Evolutionary conservation across 768 basidiomycete species (phyloP), one percentile per base, ranked within the genome.

Genomic region (Suillus weaverae): DNA sequence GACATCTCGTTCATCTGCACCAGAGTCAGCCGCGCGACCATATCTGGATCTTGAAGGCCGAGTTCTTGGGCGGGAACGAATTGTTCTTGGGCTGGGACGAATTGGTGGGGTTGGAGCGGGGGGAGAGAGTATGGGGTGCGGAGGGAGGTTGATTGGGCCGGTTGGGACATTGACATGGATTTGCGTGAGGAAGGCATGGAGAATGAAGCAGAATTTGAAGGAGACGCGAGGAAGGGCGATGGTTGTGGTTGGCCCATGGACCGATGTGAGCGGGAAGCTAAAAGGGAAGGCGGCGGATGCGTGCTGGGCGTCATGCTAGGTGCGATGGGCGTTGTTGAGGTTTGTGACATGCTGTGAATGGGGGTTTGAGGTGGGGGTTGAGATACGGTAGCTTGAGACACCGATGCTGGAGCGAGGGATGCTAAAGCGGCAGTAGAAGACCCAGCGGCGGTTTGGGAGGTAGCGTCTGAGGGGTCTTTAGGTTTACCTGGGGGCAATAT

Each of bases 1-100:
- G 89, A 89, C 67, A 90, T 84, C 71, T 92, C 91, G 76, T 87
- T 91, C 87, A 93, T 89, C 73, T 91, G 90, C 69, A 86, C 81
- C 64, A 92, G 83, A 60, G 87, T 85, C 18, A 88, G 89, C 30
- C 86, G 84, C 4, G 89, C 90, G 54, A 91, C 65, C 46, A 71
- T 83, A 41, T 85, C 81, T n/a, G 79, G 76, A 69, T 85, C 86
- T 13, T 80, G 79, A 2, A 76, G 68, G 46, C 81, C 79, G 64
- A 84, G 75, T 68, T 86, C 85, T 46, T 83, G 82, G 13, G 82
- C 78, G 33, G 87, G 84, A 35, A 90, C 72, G 73, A 90, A 90
- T 22, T 75, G 74, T 4, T 72, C 26, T 3, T 66, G 43, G 20
- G 63, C 18, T 22, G 63, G 44, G 22, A 48, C 18, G 46, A 57